phyloP scores from a whole-genome alignment of 192 early-diverging fungal genomes.

The Chytriomyces confervae region DNA sequence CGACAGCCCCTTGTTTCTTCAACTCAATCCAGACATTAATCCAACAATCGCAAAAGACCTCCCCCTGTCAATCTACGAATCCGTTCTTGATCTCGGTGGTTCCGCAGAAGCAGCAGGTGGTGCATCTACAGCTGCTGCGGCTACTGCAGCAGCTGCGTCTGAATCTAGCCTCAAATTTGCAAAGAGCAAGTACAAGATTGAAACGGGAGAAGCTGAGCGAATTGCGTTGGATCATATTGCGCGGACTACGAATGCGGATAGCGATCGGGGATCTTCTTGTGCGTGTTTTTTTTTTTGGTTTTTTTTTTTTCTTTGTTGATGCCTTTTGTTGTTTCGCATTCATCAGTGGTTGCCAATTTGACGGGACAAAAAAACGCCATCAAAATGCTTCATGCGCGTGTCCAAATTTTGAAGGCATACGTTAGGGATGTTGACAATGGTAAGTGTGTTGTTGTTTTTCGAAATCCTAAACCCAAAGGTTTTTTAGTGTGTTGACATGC shows the following conservation, averaged over 20 bases:
- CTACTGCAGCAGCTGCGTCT: conserved; percentile 8
- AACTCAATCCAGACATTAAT: conserved; percentile 59
- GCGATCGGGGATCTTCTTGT: conserved; percentile 62
- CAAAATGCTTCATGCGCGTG: conserved; percentile 77
- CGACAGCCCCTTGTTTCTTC: conserved; percentile 77
- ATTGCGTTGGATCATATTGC: conserved; percentile 89
- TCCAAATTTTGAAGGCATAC: conserved; percentile 74
- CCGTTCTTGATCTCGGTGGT: conserved; percentile 70
- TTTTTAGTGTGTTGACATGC: not conserved
- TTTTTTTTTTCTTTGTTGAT: not conserved
- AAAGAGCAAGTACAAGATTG: conserved; percentile 72
- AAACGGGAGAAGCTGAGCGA: conserved; percentile 85
- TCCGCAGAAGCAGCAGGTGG: not conserved
- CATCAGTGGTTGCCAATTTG: conserved; percentile 70
- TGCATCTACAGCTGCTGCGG: not conserved
- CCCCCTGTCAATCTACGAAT: conserved; percentile 80
- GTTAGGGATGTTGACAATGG: conserved; percentile 73
- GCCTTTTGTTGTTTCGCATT: not conserved
- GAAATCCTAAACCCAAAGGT: not conserved
- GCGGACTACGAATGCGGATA: conserved; percentile 61
- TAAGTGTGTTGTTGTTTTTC: conserved; percentile 29
- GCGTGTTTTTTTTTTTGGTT: conserved; percentile 31
- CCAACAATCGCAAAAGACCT: conserved; percentile 63
- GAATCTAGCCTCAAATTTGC: conserved; percentile 66
- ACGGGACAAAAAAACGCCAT: conserved; percentile 80